Percentiles rank a stretch among this genome's conserved stretches.
These are phyloP conservation scores for Polytrichum formosum DNA, from an alignment of 225 moss, liverwort and hornwort genomes.

Conservation along the genomic window DNA sequence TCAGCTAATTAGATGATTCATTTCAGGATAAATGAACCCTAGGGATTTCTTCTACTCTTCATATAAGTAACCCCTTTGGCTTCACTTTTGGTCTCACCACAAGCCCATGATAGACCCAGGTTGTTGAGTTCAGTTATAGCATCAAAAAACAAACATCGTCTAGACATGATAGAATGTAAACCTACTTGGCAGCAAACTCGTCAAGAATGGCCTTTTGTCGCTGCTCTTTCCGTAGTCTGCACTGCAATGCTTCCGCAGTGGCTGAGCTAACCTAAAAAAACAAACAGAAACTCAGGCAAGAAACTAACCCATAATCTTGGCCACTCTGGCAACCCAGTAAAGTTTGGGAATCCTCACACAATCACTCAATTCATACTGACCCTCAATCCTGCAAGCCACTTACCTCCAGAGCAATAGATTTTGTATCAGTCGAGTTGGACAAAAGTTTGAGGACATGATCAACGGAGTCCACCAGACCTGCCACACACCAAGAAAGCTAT, in stretches of 20 bases:
- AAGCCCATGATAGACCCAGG: no score
- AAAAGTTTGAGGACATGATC: slow-evolving; percentile 66
- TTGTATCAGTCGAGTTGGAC: slow-evolving; percentile 36
- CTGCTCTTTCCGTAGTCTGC: slow-evolving; percentile 66
- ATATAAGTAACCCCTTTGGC: no score
- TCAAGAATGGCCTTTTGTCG: slow-evolving; percentile 81
- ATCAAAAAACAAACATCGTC: no score
- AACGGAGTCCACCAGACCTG: slow-evolving; percentile 86
- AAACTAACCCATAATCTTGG: background rate
- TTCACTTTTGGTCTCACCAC: no score
- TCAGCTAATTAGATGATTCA: no score
- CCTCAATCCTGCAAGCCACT: slow-evolving; percentile 2
- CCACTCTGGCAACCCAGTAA: no score
- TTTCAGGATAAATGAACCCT: no score
- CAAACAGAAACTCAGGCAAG: background rate
- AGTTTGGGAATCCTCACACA: no score
- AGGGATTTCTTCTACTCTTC: no score
- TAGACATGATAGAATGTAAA: background rate
- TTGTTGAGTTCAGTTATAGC: no score
- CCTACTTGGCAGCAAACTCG: slow-evolving; percentile 86
- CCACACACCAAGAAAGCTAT: slow-evolving; percentile 4
- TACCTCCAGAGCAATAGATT: slow-evolving; percentile 40
- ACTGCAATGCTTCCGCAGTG: slow-evolving; percentile 56
- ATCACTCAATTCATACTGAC: no score
- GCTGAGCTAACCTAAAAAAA: slow-evolving; percentile 19